A percentile compares a stretch with the other conserved stretches of the same genome.
Conservation (phyloP, 768 basidiomycete species). For the Polyporus arcularius region DNA sequence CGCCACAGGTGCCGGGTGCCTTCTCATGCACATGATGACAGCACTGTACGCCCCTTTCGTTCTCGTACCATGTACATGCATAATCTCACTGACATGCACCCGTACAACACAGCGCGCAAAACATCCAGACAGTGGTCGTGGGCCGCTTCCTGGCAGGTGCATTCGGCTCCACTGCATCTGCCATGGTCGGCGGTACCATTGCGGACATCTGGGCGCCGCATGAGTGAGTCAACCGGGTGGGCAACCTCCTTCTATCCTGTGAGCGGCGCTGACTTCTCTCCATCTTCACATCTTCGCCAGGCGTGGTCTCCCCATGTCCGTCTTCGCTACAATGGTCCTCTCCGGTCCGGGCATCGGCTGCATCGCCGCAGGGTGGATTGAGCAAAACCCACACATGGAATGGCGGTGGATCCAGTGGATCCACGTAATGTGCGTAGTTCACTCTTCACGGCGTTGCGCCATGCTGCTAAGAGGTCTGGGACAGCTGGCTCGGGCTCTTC, state of each 20-base stretch:
- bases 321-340: constrained; percentile 65
- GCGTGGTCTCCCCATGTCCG: constrained; percentile 76
- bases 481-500: constrained; percentile 54
- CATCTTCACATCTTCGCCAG: constrained; percentile 34
- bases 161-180: constrained; percentile 68
- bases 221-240: constrained; percentile 44
- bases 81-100: neutral
- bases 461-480: neutral
- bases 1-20: constrained; percentile 49
- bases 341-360: constrained; percentile 67
- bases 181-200: constrained; percentile 75
- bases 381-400: constrained; percentile 53
- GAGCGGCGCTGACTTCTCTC: neutral
- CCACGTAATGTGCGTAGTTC: constrained; percentile 52
- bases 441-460: neutral
- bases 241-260: neutral
- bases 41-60: constrained; percentile 35
- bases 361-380: constrained; percentile 65
- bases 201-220: constrained; percentile 67
- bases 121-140: constrained; percentile 63
- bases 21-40: constrained; percentile 50
- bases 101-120: constrained; percentile 34
- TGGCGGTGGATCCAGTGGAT: constrained; percentile 92
- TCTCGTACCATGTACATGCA: neutral
- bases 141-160: constrained; percentile 67